Evolutionary conservation across 768 basidiomycete species (phyloP).

Genomic region (Lactarius pseudohatsudake): DNA sequence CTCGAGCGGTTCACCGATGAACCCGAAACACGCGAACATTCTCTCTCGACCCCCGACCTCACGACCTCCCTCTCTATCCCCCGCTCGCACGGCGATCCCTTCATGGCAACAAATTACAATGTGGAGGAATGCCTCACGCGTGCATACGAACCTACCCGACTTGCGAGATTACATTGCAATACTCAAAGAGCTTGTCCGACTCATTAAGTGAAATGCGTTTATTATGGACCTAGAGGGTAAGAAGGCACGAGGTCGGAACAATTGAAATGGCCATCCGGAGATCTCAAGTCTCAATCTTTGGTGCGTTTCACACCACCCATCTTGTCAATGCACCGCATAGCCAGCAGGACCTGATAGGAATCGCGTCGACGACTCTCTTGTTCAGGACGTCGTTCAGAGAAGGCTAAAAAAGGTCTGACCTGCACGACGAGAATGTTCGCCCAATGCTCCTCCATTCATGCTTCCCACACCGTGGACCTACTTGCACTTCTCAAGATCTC

Average conservation of each 20-base stretch:
- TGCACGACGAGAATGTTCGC: slow-evolving; percentile 86
- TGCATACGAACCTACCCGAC: slow-evolving; percentile 76
- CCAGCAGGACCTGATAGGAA: slow-evolving; percentile 42
- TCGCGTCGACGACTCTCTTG: slow-evolving; percentile 58
- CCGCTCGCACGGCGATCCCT: slow-evolving; percentile 77
- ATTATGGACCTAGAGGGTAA: slow-evolving; percentile 82
- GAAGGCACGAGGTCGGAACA: slow-evolving; percentile 72
- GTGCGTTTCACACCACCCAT: slow-evolving; percentile 39
- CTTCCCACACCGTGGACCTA: slow-evolving; percentile 51
- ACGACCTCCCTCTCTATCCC: too few relatives aligned
- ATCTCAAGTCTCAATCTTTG: slow-evolving; percentile 62
- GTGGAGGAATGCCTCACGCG: slow-evolving; percentile 89
- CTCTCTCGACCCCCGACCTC: slow-evolving; percentile 35
- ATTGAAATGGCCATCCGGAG: slow-evolving; percentile 64
- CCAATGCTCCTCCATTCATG: slow-evolving; percentile 4
- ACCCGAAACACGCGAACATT: slow-evolving; percentile 56
- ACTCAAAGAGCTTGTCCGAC: slow-evolving; percentile 91
- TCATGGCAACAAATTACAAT: slow-evolving; percentile 47
- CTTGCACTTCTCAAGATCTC: slow-evolving; percentile 88
- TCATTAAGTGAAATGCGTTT: slow-evolving; percentile 98
- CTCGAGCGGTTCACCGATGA: slow-evolving; percentile 74
- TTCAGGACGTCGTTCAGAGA: slow-evolving; percentile 74
- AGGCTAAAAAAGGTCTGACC: slow-evolving; percentile 70
- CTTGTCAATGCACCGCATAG: slow-evolving; percentile 1
- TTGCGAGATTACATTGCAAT: slow-evolving; percentile 58